These are phyloP conservation scores for Polyrhizophydium stewartii DNA, from an alignment of 371 early-diverging fungal genomes.

Conservation along the genomic window DNA sequence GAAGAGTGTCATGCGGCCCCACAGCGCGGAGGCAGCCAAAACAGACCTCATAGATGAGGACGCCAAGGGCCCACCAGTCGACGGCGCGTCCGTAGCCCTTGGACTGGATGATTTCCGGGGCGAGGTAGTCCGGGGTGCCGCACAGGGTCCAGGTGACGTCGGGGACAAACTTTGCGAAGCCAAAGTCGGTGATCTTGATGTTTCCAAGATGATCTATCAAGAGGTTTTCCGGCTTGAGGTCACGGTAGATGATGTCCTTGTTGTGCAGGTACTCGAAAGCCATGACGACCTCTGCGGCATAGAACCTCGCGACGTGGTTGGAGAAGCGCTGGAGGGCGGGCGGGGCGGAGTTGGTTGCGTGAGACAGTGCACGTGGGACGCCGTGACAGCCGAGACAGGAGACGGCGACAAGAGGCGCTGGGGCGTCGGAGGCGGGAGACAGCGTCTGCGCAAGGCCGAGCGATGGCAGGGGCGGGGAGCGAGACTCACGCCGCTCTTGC, in stretches of 20 bases:
- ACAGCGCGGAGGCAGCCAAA: not conserved
- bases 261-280: conserved; percentile 64
- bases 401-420: too few relatives aligned
- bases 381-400: too few relatives aligned
- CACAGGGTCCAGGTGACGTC: conserved; percentile 97
- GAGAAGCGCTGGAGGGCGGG: conserved; percentile 62
- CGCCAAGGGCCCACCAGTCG: conserved; percentile 96
- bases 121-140: conserved; percentile 98
- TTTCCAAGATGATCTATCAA: conserved; percentile 90
- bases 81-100: conserved; percentile 94
- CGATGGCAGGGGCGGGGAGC: too few relatives aligned
- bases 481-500: conserved; percentile 45
- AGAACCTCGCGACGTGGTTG: conserved; percentile 78
- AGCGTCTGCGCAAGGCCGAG: too few relatives aligned
- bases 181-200: conserved; percentile 99
- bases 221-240: conserved; percentile 80
- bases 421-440: too few relatives aligned
- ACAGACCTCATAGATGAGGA: conserved; percentile 91
- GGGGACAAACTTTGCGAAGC: conserved; percentile 95
- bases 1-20: too few relatives aligned
- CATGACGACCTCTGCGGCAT: conserved; percentile 61
- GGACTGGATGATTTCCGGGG: conserved; percentile 96
- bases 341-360: not conserved
- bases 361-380: too few relatives aligned
- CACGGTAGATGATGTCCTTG: conserved; percentile 64